Evolutionary conservation across 78 protist genomes (phyloP), one percentile per base, ranked within the genome.

Genomic region (Diacronema lutheri): DNA sequence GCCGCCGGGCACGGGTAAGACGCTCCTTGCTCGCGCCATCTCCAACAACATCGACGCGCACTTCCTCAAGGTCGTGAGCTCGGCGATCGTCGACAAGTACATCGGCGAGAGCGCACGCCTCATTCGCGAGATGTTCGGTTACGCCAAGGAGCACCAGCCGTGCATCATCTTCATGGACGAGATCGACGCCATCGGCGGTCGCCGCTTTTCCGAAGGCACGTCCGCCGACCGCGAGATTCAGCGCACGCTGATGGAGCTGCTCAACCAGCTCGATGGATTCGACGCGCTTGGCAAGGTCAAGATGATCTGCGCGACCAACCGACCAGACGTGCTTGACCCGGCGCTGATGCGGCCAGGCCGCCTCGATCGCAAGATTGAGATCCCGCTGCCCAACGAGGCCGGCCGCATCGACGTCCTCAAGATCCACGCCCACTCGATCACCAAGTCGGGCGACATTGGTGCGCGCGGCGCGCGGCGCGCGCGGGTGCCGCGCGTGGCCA

Each of bases 81-180:
- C 95, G 1, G 98, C 99, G 50, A 95, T 99, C 31, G 99, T 99
- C 25, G 99, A 99, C 92, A 99, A 99, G 90, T 99, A 98, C 93
- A 98, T 99, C 79, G 99, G 99, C 41, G 99, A 99, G 86, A 76
- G 93, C 20, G 99, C 99, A 38, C 89, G 99, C n/a, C 88, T 97
- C 19, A 95, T 99, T 72, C 93, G 99, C 31, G 99, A 99, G 78
- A 98, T 99, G 99, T 99, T 99, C 76, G 98, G 96, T 25, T 97
- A 96, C 50, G 99, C 99, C 11, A 81, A 89, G 16, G 99, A 94
- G 46, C 97, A 98, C 93, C 91, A 96, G 77, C 99, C 99, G 14
- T 98, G 99, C 92, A 96, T 99, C 62, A 97, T 99, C 40, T 99
- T 99, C 90, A 98, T 99, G 98, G 99, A 99, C 89, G 99, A 99